Evolutionary conservation across 164 flowering plant genomes (phyloP).

Genomic region (Taxillus chinensis): DNA sequence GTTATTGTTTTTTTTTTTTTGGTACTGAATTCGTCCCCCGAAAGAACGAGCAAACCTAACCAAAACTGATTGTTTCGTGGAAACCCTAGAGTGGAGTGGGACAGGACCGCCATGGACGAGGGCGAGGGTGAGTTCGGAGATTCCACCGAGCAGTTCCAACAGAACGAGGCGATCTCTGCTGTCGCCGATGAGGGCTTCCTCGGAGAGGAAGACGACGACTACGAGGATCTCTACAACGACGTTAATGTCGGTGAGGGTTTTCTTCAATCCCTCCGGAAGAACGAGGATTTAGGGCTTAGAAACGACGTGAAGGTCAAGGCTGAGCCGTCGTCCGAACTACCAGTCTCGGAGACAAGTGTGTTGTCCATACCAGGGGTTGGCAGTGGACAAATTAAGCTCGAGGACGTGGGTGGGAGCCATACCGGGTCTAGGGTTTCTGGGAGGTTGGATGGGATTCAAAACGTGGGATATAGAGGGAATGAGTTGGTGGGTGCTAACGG

Average conservation of each 20-base stretch:
- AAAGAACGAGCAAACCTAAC: not conserved
- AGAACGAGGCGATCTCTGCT: slow-evolving; percentile 76
- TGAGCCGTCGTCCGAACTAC: slow-evolving; percentile 5
- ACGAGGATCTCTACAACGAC: slow-evolving; percentile 85
- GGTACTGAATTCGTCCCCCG: too few species aligned
- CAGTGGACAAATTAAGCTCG: slow-evolving; percentile 11
- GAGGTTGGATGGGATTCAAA: slow-evolving; percentile 22
- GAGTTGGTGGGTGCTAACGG: slow-evolving; percentile 19
- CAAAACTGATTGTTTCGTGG: not conserved
- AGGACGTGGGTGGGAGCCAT: slow-evolving; percentile 13
- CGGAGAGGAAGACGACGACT: slow-evolving; percentile 71
- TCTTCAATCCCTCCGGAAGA: slow-evolving; percentile 42
- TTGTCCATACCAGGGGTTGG: slow-evolving; percentile 22
- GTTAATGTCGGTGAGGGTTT: slow-evolving; percentile 85
- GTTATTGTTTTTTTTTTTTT: too few species aligned
- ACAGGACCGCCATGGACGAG: slow-evolving; percentile 30
- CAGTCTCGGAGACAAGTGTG: slow-evolving; percentile 3
- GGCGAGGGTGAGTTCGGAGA: slow-evolving; percentile 24
- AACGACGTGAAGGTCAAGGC: slow-evolving; percentile 12
- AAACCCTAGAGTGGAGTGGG: not conserved
- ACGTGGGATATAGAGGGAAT: slow-evolving; percentile 33
- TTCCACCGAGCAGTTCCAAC: slow-evolving; percentile 44
- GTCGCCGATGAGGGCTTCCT: slow-evolving; percentile 67
- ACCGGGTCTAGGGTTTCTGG: slow-evolving; percentile 17
- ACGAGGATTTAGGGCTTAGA: slow-evolving; percentile 34